These are phyloP conservation scores for Bipolaris sorokiniana DNA, from an alignment of 2,329 filamentous ascomycete species.

Conservation along the genomic window DNA sequence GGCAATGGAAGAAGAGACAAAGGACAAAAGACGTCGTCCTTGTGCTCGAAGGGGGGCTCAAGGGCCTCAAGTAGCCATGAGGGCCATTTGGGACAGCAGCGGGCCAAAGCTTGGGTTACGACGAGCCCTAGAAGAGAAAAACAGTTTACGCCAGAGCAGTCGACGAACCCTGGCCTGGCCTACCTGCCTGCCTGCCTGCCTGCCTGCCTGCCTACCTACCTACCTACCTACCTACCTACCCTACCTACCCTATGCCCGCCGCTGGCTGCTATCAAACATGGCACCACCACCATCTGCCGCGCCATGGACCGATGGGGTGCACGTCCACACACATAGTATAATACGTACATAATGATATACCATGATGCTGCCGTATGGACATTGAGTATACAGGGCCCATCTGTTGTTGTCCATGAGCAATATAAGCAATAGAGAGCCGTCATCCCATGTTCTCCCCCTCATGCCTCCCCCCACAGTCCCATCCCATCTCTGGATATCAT, in stretches of 20 bases:
- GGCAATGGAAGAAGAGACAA: constrained; percentile 26
- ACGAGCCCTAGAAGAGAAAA: constrained; percentile 39
- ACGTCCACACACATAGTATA: too few relatives aligned
- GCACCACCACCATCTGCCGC: background rate
- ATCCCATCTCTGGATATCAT: background rate
- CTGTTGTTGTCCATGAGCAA: too few relatives aligned
- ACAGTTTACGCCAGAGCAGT: constrained; percentile 39
- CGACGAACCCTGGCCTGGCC: constrained; percentile 21
- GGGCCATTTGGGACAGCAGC: constrained; percentile 43
- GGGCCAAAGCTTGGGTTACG: constrained; percentile 45
- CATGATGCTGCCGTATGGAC: too few relatives aligned
- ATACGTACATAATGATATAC: too few relatives aligned
- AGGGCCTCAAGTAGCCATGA: constrained; percentile 36
- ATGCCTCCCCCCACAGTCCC: background rate
- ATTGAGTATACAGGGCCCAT: background rate
- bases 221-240: too few relatives aligned
- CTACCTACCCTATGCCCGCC: background rate
- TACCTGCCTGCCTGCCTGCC: background rate
- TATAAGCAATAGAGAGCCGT: too few relatives aligned
- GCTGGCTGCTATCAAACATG: constrained; percentile 22
- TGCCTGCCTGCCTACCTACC: background rate
- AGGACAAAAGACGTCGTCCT: constrained; percentile 29
- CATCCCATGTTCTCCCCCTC: too few relatives aligned
- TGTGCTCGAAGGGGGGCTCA: constrained; percentile 17
- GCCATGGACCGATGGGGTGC: too few relatives aligned